Evolutionary conservation across 805 yeast species (phyloP), one percentile per base, ranked within the genome.

Genomic region (Saccharomyces mikatae): DNA sequence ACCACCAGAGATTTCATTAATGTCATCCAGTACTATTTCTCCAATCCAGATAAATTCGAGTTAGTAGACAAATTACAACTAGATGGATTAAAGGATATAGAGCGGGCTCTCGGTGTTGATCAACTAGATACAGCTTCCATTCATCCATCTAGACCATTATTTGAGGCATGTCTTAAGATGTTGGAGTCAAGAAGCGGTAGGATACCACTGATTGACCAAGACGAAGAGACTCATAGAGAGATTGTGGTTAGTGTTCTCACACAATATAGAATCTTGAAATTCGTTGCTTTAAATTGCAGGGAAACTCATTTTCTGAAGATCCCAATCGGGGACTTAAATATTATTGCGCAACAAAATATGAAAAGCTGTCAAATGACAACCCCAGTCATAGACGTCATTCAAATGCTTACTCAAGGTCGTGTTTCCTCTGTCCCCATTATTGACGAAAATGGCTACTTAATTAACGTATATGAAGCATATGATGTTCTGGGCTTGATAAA

Each of bases 201-300:
- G 71, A 88, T 94, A 55, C 98, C 99, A 2, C 76, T 94, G 62
- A 89, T 94, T 61, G 99, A 94, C 69, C 86, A 86, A 68, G 97
- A 94, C 69, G 96, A 89, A 64, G 89, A 86, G 61, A 88, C 96
- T 0, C 86, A 87, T 64, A 77, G 97, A 64, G 98, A 94, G 70
- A 90, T 94, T 64, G 97, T 94, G 17, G 97, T 94, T 6, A 82
- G 90, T 54, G 99, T 94, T 52, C 78, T 94, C 65, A 94, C 99
- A 1, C 99, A 94, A 74, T 94, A 94, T 72, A 83, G 99, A 67
- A 94, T 94, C 54, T 77, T 94, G 64, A 92, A 95, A 72, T 94
- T 94, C 68, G 97, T 94, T 31, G 91, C 97, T 2, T 80, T 92
- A 71, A 94, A 94, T 71, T 94, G 99, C 74, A 90, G 89, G 69